phyloP scores from a whole-genome alignment of 1,284 basidiomycete genomes.

The Paramarasmius palmivorus region DNA sequence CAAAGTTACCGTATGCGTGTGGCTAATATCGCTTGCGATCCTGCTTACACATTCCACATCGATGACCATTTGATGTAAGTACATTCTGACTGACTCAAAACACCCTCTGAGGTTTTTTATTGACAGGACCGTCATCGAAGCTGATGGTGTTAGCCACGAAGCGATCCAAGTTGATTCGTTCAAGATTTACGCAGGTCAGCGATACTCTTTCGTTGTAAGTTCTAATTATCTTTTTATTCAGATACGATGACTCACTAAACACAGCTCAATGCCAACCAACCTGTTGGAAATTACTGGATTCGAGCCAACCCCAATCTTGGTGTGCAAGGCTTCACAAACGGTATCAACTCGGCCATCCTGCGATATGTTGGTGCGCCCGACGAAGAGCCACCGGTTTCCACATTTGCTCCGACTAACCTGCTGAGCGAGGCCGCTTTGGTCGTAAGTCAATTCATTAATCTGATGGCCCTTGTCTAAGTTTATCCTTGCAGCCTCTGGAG shows the following conservation, averaged over 20 bases:
- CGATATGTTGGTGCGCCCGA: conserved; percentile 40
- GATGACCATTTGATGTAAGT: conserved; percentile 27
- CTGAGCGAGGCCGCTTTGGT: conserved; percentile 19
- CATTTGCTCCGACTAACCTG: neutral
- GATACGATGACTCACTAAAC: neutral
- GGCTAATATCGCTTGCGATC: conserved; percentile 46
- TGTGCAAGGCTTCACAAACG: conserved; percentile 22
- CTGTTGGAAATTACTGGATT: conserved; percentile 38
- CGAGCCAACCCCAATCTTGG: conserved; percentile 24
- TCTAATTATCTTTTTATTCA: neutral
- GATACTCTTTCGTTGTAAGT: conserved; percentile 36
- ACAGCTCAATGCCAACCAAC: conserved; percentile 32
- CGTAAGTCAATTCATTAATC: neutral
- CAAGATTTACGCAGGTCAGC: conserved; percentile 29
- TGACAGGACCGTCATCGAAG: conserved; percentile 18
- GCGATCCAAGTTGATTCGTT: conserved; percentile 16
- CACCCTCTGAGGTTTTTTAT: neutral
- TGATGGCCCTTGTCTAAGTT: neutral
- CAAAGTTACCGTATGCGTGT: conserved; percentile 40
- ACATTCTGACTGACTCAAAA: conserved; percentile 15
- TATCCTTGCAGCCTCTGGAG: conserved; percentile 28
- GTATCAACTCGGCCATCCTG: conserved; percentile 41
- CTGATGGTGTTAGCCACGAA: conserved; percentile 14
- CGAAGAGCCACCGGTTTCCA: conserved; percentile 29
- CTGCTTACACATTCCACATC: conserved; percentile 34